Evolutionary conservation across 805 yeast species (phyloP).

Genomic region (Metschnikowia borealis): DNA sequence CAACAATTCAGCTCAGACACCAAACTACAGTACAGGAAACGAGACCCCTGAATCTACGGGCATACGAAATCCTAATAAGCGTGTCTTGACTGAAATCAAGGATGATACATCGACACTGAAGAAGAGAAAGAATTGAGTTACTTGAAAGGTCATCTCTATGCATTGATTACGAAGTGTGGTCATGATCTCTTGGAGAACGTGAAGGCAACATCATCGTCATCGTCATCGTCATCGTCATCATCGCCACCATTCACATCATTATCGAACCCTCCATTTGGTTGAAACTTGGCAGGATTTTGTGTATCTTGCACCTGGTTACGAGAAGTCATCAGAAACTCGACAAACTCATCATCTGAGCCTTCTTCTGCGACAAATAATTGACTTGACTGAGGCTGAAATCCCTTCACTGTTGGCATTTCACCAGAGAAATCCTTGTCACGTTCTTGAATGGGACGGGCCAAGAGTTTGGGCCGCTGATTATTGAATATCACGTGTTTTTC

Average conservation of each 20-base stretch:
- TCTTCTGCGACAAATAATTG: constrained; percentile 16
- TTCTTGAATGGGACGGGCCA: not conserved
- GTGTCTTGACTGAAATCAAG: constrained; percentile 11
- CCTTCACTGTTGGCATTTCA: constrained; percentile 16
- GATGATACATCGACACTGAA: constrained; percentile 5
- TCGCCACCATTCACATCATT: not conserved
- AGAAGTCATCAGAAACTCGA: not conserved
- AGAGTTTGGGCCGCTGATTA: not conserved
- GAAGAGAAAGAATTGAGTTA: not conserved
- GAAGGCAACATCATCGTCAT: constrained; percentile 12
- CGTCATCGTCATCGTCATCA: constrained; percentile 8
- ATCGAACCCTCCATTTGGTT: not conserved
- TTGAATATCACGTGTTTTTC: constrained; percentile 8
- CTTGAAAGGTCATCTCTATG: not conserved
- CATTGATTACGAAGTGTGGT: not conserved
- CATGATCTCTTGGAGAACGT: constrained; percentile 11
- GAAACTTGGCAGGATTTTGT: not conserved
- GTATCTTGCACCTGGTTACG: not conserved
- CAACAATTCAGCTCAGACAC: constrained; percentile 7
- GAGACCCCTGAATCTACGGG: not conserved
- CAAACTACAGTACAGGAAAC: constrained; percentile 2
- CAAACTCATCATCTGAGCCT: not conserved
- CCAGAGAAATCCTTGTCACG: constrained; percentile 8
- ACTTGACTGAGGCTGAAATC: constrained; percentile 14
- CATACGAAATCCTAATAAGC: constrained; percentile 4